Evolutionary conservation across 179 eudicot species (phyloP).

Genomic region (Monotropa hypopitys): DNA sequence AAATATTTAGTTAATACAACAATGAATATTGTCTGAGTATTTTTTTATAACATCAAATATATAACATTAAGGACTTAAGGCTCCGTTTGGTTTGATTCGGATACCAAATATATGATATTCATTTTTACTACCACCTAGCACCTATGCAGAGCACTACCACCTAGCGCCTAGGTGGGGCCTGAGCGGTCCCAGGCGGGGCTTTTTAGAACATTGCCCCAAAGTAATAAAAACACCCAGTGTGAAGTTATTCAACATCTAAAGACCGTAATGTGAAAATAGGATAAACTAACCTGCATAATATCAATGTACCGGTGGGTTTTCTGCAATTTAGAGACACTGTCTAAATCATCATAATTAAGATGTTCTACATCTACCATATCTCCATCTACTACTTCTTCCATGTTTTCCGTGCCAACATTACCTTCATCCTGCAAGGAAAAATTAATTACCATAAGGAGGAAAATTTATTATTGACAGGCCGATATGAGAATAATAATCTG

Average conservation of each 20-base stretch:
- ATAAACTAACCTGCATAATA: conserved; percentile 65
- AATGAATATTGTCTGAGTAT: too few species aligned
- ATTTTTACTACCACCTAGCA: too few species aligned
- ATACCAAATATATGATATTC: too few species aligned
- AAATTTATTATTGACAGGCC: not conserved
- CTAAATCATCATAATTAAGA: conserved; percentile 82
- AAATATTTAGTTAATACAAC: too few species aligned
- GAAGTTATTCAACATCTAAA: not conserved
- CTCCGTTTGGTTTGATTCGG: too few species aligned
- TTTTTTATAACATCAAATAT: too few species aligned
- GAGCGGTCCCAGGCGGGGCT: too few species aligned
- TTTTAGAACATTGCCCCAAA: too few species aligned
- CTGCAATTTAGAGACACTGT: conserved; percentile 77
- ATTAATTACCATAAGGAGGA: conserved; percentile 1
- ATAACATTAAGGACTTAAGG: too few species aligned
- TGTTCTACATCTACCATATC: conserved; percentile 74
- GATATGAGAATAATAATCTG: not conserved
- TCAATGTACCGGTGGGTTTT: conserved; percentile 69
- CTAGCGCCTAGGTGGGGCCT: too few species aligned
- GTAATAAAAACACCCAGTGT: not conserved
- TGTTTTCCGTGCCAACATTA: conserved; percentile 38
- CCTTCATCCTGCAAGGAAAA: conserved; percentile 45
- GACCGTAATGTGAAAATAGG: not conserved
- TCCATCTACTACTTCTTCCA: conserved; percentile 82
- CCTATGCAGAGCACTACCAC: too few species aligned